phyloP scores from a whole-genome alignment of 495 filamentous ascomycete genomes.

The Trichoderma reesei region DNA sequence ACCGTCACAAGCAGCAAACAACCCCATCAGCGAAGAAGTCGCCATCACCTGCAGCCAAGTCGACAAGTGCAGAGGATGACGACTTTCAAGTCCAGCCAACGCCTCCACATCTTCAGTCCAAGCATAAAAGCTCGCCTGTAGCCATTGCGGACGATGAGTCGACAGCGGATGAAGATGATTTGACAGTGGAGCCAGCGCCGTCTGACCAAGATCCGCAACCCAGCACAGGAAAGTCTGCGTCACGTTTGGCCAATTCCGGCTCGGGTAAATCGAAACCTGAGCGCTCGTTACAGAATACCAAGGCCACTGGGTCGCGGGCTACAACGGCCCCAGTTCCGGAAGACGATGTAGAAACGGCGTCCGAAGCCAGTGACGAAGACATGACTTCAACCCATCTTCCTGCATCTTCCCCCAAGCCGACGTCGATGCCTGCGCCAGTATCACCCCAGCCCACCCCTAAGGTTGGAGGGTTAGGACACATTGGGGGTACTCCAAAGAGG shows the following conservation, averaged over 20 bases:
- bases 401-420: not conserved
- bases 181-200: conserved; percentile 1
- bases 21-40: not conserved
- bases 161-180: conserved; percentile 20
- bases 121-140: conserved; percentile 12
- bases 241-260: conserved; percentile 10
- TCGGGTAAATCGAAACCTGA: conserved; percentile 6
- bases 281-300: not conserved
- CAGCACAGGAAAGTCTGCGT: conserved; percentile 10
- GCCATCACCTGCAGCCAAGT: not conserved
- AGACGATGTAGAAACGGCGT: conserved; percentile 33
- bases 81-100: conserved; percentile 45
- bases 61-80: conserved; percentile 25
- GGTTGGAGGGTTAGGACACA: conserved; percentile 29
- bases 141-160: conserved; percentile 17
- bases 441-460: conserved; percentile 17
- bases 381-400: not conserved
- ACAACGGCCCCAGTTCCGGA: not conserved
- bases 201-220: conserved; percentile 9
- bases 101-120: conserved; percentile 25
- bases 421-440: conserved; percentile 12
- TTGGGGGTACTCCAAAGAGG: conserved; percentile 26
- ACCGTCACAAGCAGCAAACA: not conserved
- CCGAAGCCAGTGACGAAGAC: conserved; percentile 22
- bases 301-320: conserved; percentile 13